These are phyloP conservation scores for Dorcoceras hygrometricum DNA, from an alignment of 257 asterid species.

Conservation along the genomic window DNA sequence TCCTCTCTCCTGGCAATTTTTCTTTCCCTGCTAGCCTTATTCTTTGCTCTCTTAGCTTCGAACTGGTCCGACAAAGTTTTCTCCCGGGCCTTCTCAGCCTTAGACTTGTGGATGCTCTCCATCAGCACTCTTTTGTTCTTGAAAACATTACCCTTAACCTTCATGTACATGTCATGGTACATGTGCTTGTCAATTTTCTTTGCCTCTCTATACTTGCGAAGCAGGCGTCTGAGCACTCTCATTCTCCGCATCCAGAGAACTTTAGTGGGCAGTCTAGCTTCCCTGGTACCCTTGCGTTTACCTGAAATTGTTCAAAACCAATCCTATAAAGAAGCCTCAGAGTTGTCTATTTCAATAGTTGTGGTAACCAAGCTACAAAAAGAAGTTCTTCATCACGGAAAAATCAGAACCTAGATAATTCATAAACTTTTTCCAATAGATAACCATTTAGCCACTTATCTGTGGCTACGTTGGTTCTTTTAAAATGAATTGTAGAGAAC, in stretches of 20 bases:
- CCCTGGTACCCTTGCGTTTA: constrained; percentile 32
- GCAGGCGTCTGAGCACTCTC: constrained; percentile 32
- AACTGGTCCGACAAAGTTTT: constrained; percentile 23
- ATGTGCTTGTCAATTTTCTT: constrained; percentile 30
- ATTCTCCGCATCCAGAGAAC: constrained; percentile 31
- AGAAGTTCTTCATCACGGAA: neutral
- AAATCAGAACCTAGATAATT: neutral
- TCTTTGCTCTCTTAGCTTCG: constrained; percentile 40
- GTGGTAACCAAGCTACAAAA: neutral
- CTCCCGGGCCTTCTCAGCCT: constrained; percentile 23
- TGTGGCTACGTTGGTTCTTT: neutral
- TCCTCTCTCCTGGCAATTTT: constrained; percentile 50
- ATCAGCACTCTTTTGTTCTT: constrained; percentile 26
- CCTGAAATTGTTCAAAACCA: constrained; percentile 10
- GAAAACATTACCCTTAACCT: constrained; percentile 30
- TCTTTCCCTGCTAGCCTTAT: constrained; percentile 51
- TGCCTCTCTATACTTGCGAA: constrained; percentile 30
- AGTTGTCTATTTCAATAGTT: neutral
- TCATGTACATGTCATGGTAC: constrained; percentile 33
- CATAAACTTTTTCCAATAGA: neutral
- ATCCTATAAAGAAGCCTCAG: neutral
- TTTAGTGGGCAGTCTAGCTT: constrained; percentile 30
- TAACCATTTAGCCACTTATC: neutral
- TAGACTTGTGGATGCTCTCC: constrained; percentile 28
- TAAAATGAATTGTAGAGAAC: neutral